Base-by-base conservation (phyloP, 805 yeast species). In the Grigorovia transvaalensis region DNA sequence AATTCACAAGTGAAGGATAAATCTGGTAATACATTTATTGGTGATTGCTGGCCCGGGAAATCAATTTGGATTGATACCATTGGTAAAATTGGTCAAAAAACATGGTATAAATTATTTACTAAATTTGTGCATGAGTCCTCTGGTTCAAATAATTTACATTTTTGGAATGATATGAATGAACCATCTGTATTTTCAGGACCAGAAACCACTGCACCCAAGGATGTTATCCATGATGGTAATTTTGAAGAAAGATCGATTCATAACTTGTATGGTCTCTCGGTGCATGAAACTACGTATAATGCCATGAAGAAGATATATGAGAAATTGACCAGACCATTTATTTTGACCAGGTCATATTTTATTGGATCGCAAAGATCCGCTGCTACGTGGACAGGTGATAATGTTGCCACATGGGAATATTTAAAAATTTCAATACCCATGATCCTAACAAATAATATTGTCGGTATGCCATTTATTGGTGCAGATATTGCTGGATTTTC, bases 121-220 rank as follows among this genome's bases (percentile, higher is more conserved):
- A 72, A 74, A 52, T 80, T 82, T 9, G 64, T 73, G 4, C 5
- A 38, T 38, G 17, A 38, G 2, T 38, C 42, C 45, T 8, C 41
- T 44, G 15, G 46, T 7, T 76, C 84, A 9, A 71, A 77, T 13
- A 93, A 93, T 62, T 67, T 88, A 47, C 84, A 84, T 61, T 71
- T 93, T 18, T 93, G 99, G 99, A 93, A 91, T 67, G 99, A 93
- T 66, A 93, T 93, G 99, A 88, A 86, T 68, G 99, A 93, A 69
- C 97, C 98, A 1, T 88, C 97, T 0, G 84, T 93, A 5, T 93
- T 93, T 65, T 80, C 84, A 58, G 99, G 98, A 1, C 96, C 98
- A 1, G 99, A 93, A 66, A 88, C 96, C 0, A 72, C 95, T 0
- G 81, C 93, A 19, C 95, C 95, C 38, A 85, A 85, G 59, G 96